A percentile compares a stretch with the other conserved stretches of the same genome.
phyloP scores from a whole-genome alignment of 2,329 filamentous ascomycete species.

The Eurotiales sp. region DNA sequence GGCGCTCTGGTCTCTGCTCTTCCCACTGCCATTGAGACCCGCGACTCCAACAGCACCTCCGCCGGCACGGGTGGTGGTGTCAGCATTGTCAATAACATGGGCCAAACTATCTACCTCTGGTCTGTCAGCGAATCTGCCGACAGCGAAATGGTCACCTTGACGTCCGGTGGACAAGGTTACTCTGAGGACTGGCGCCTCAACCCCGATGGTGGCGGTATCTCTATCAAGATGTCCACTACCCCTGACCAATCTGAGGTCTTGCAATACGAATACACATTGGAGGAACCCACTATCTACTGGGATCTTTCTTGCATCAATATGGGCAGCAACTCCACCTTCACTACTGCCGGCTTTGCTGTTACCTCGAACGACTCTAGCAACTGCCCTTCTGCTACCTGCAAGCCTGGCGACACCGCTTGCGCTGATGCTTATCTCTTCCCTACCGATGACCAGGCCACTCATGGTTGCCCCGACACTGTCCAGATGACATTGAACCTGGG shows the following conservation, averaged over 20 bases:
- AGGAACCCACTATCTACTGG: conserved; percentile 33
- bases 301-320: conserved; percentile 39
- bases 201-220: conserved; percentile 38
- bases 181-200: conserved; percentile 32
- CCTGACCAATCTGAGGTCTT: conserved; percentile 33
- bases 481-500: conserved; percentile 34
- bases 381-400: conserved; percentile 36
- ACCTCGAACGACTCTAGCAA: conserved; percentile 21
- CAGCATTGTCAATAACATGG: conserved; percentile 38
- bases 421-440: conserved; percentile 39
- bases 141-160: conserved; percentile 33
- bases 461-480: conserved; percentile 37
- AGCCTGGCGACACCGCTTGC: conserved; percentile 33
- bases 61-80: conserved; percentile 27
- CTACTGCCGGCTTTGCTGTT: conserved; percentile 33
- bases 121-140: conserved; percentile 32
- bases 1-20: conserved; percentile 30
- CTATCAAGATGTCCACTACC: conserved; percentile 38
- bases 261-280: conserved; percentile 40
- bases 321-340: conserved; percentile 28
- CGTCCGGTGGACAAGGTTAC: conserved; percentile 31
- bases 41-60: conserved; percentile 15
- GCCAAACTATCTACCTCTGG: conserved; percentile 37
- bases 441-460: conserved; percentile 40
- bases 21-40: conserved; percentile 17